Base-by-base conservation (phyloP, 2,329 filamentous ascomycete genomes). In the Alternaria metachromatica region DNA sequence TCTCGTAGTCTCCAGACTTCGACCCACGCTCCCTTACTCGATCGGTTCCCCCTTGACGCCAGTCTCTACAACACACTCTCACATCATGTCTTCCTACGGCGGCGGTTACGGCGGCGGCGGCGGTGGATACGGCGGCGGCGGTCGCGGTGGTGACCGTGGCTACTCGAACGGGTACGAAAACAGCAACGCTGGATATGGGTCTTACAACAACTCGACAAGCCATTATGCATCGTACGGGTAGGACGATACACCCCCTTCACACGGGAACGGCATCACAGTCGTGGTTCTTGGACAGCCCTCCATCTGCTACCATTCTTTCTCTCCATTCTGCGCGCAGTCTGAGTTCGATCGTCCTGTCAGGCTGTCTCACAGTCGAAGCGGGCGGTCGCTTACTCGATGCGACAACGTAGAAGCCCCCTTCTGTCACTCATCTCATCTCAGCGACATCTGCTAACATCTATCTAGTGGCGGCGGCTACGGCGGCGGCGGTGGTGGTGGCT, bases 61-160 rank as follows among this genome's bases (percentile, higher is more conserved):
- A 64, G 76, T 78, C 73, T 60, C 71, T 75, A 78, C 78, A 69
- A 69, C 74, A 72, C 67, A 63, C 63, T 59, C 64, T 51, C 68
- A 63, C 77, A 87, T 77, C 79, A 93, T 92, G 90, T 92, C 90
- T 82, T 92, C 90, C 82, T 92, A 92, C 88, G 86, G 88, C 76
- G 79, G 79, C 62, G 78, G 79, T 58, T 78, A 79, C 60, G 75
- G 76, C 66, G 75, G 77, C 61, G 86, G 84, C 87, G 87, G 88
- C 76, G 78, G 78, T 56, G 77, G 79, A 57, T 77, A 79, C 58
- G 75, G 76, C 67, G 75, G 77, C 63, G 86, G 84, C 64, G 76
- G 84, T 70, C 79, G 81, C 70, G 78, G 78, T 60, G 82, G 83
- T 70, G 80, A 82, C 65, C 82, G 82, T 68, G 84, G 85, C 68